A percentile compares a stretch with the other conserved stretches of the same genome.
Evolutionary conservation across 768 basidiomycete genomes (phyloP).

Genomic region (Filobasidium wieringae): DNA sequence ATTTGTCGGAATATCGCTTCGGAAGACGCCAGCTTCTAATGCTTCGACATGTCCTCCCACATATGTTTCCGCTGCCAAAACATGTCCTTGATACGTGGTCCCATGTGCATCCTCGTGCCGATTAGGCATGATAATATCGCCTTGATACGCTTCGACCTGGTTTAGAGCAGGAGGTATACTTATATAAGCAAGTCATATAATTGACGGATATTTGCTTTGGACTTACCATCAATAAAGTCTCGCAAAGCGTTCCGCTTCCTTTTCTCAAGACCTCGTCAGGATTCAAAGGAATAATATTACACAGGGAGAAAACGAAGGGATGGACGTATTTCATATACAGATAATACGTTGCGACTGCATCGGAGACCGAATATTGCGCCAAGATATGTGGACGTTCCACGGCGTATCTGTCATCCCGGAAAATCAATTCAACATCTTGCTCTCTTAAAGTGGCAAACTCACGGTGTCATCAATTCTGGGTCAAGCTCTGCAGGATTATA

Average conservation of each 20-base stretch:
- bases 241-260: constrained; percentile 91
- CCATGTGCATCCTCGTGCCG: constrained; percentile 85
- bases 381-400: constrained; percentile 87
- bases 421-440: not conserved
- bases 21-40: constrained; percentile 92
- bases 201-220: not conserved
- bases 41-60: constrained; percentile 99
- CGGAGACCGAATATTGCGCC: constrained; percentile 97
- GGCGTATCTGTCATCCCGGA: constrained; percentile 58
- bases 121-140: constrained; percentile 92
- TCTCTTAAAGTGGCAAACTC: constrained; percentile 34
- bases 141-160: constrained; percentile 90
- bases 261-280: constrained; percentile 95
- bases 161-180: not conserved
- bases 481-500: constrained; percentile 96
- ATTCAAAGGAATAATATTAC: constrained; percentile 94
- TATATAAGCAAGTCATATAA: not conserved
- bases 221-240: constrained; percentile 89
- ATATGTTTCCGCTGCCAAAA: constrained; percentile 94
- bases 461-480: constrained; percentile 99
- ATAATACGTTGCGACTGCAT: constrained; percentile 99
- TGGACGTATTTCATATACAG: constrained; percentile 99
- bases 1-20: constrained; percentile 85
- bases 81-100: constrained; percentile 86
- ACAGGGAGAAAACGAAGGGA: constrained; percentile 96